Percentiles rank a stretch among this genome's conserved stretches.
Evolutionary conservation across 805 yeast genomes (phyloP).

Genomic region (Ogataea minuta): DNA sequence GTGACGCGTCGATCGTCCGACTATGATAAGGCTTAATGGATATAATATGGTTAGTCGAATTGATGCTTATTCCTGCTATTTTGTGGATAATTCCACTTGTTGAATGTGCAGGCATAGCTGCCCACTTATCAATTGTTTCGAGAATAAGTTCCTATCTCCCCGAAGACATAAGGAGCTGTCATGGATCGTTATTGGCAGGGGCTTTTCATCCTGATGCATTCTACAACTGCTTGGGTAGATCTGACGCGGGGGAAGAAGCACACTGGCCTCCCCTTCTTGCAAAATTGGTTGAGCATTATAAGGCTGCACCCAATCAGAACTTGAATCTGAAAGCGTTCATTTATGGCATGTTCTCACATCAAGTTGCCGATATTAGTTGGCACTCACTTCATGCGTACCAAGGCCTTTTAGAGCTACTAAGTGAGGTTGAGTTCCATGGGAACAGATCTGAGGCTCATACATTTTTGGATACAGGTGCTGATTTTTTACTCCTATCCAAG

Average conservation of each 20-base stretch:
- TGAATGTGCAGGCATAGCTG: conserved; percentile 29
- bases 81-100: not conserved
- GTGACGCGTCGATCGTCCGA: not conserved
- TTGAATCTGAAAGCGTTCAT: conserved; percentile 49
- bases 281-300: conserved; percentile 45
- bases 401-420: conserved; percentile 53
- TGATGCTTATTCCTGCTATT: not conserved
- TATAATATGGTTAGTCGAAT: not conserved
- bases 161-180: conserved; percentile 27
- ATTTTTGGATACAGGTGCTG: conserved; percentile 63
- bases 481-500: conserved; percentile 47
- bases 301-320: not conserved
- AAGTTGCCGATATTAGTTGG: conserved; percentile 65
- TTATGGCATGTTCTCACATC: conserved; percentile 60
- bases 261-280: conserved; percentile 70
- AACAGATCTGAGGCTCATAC: conserved; percentile 49
- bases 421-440: conserved; percentile 54
- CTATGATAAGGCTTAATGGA: too few relatives aligned
- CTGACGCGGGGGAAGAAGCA: conserved; percentile 55
- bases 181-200: conserved; percentile 49
- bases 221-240: conserved; percentile 53
- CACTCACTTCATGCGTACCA: conserved; percentile 55
- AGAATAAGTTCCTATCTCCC: conserved; percentile 35
- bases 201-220: conserved; percentile 70
- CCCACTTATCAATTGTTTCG: conserved; percentile 38